Percentiles rank a stretch among this genome's conserved stretches.
These are phyloP conservation scores for Yamadazyma diddensiae DNA, from an alignment of 1,139 yeast species.

Conservation along the genomic window DNA sequence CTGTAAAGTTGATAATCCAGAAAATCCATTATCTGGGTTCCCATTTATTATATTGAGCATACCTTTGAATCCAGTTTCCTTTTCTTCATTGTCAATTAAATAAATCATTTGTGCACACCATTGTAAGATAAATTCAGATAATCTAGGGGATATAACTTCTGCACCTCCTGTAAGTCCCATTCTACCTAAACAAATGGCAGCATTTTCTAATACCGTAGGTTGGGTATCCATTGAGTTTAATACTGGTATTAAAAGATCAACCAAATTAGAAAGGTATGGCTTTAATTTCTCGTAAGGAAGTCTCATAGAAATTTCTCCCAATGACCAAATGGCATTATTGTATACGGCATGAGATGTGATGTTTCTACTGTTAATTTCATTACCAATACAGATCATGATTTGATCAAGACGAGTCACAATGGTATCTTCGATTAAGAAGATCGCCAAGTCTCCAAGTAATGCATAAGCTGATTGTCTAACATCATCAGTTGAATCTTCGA, in stretches of 20 bases:
- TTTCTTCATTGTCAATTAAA: constrained; percentile 74
- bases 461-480: constrained; percentile 94
- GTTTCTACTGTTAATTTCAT: constrained; percentile 58
- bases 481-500: constrained; percentile 75
- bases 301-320: constrained; percentile 80
- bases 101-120: constrained; percentile 70
- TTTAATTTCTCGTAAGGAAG: constrained; percentile 47
- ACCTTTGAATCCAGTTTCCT: constrained; percentile 76
- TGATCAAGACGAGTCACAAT: constrained; percentile 56
- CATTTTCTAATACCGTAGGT: constrained; percentile 74
- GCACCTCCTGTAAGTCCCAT: constrained; percentile 68
- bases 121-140: constrained; percentile 52
- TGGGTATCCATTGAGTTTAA: constrained; percentile 56
- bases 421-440: constrained; percentile 52
- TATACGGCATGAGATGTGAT: constrained; percentile 59
- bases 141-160: constrained; percentile 50
- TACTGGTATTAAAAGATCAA: constrained; percentile 63
- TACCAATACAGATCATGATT: constrained; percentile 61
- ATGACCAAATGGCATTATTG: constrained; percentile 91
- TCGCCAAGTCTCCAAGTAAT: constrained; percentile 81
- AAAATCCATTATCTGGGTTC: constrained; percentile 64
- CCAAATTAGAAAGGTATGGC: constrained; percentile 58
- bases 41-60: constrained; percentile 63
- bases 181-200: constrained; percentile 93
- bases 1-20: constrained; percentile 43